Evolutionary conservation across 192 early-diverging fungal genomes (phyloP), one percentile per base, ranked within the genome.

Genomic region (Mortierella antarctica): DNA sequence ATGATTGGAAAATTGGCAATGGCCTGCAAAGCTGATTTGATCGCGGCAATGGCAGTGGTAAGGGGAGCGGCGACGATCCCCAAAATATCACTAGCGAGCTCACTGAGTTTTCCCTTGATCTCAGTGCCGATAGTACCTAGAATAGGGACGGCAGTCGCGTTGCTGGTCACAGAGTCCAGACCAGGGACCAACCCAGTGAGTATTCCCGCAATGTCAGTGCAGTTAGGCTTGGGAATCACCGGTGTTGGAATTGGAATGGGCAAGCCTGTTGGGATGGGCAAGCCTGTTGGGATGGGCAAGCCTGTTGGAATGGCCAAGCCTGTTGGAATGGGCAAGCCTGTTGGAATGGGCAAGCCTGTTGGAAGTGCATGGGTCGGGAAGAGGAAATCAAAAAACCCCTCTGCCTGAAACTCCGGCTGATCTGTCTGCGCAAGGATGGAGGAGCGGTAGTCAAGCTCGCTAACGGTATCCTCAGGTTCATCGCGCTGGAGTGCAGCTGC

Each of bases 391-490:
- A 14, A 10, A 21, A 21, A 56, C n/a, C 13, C 54, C 54, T 56
- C 20, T 9, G 54, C 13, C 17, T 8, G 21, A 1, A 21, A 21
- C 54, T 56, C 54, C 7, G 8, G 54, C 54, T 31, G 31, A 31
- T 31, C 31, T 3, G 31, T 31, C 23, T 42, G 57, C 6, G 9
- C 60, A 47, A 62, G 60, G 60, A 62, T 62, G 5, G 21, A 7
- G 20, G 47, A 5, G 5, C 63, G 67, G 47, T 58, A 68, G 2
- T 57, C 56, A 45, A 57, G 44, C 9, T 57, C 56, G 42, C 56
- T 68, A 47, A 58, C 56, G 17, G 56, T 68, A 17, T 58, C 67
- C 45, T 57, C 55, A 1, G 18, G 10, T 15, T 58, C 67, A n/a
- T 58, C 56, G 6, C 54, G 67, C 7, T 68, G 20, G 14, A 58